Percentiles rank a stretch among this genome's conserved stretches.
These are phyloP conservation scores for Exophiala alcalophila DNA, from an alignment of 2,329 filamentous ascomycete species.

Conservation along the genomic window DNA sequence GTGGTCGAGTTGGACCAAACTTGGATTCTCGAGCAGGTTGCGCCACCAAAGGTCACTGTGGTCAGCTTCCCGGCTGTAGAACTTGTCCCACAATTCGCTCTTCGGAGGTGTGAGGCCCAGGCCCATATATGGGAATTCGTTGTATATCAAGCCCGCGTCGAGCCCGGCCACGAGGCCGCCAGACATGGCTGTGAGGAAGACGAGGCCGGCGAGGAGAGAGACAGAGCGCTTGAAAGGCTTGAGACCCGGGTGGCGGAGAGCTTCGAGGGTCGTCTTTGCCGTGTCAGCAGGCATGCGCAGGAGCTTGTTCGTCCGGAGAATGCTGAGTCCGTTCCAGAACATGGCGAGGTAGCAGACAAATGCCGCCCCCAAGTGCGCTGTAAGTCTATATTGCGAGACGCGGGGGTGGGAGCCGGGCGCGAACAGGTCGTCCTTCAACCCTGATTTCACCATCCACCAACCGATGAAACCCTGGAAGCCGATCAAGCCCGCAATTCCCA, in stretches of 20 bases:
- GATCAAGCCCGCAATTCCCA: constrained; percentile 83
- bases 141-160: constrained; percentile 96
- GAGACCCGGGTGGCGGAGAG: constrained; percentile 66
- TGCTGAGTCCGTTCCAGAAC: constrained; percentile 81
- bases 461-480: constrained; percentile 93
- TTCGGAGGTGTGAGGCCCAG: constrained; percentile 74
- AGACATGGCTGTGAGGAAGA: constrained; percentile 89
- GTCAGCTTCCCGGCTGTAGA: constrained; percentile 77
- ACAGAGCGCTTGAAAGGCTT: constrained; percentile 70
- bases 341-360: constrained; percentile 94
- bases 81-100: constrained; percentile 77
- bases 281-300: constrained; percentile 59
- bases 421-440: constrained; percentile 92
- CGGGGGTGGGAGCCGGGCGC: constrained; percentile 84
- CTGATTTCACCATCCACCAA: constrained; percentile 99
- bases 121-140: constrained; percentile 97
- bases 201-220: constrained; percentile 66
- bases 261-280: constrained; percentile 56
- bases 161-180: constrained; percentile 91
- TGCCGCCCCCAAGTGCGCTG: constrained; percentile 83
- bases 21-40: constrained; percentile 96
- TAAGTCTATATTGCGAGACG: constrained; percentile 90
- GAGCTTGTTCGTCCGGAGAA: constrained; percentile 74
- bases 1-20: constrained; percentile 92
- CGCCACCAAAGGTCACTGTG: constrained; percentile 80